Evolutionary conservation across 345 rosid species (phyloP).

Genomic region (Passiflora organensis): DNA sequence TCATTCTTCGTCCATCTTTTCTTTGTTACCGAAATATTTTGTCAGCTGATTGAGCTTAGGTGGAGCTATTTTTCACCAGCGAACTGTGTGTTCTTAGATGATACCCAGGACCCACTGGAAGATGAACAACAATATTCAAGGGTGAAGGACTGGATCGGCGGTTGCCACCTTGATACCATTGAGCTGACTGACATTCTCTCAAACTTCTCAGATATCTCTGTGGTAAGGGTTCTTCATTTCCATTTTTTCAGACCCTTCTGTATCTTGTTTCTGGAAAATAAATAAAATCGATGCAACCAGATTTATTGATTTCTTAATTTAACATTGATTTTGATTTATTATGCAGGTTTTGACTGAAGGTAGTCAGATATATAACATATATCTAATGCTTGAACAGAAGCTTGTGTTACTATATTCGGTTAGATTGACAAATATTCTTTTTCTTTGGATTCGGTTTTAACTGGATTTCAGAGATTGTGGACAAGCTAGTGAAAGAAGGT

Average conservation of each 20-base stretch:
- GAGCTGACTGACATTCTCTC: slow-evolving; percentile 73
- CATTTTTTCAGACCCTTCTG: background rate
- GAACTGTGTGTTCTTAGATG: slow-evolving; percentile 32
- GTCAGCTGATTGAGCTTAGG: no score
- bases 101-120: slow-evolving; percentile 81
- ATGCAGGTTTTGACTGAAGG: slow-evolving; percentile 84
- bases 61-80: background rate
- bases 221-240: slow-evolving; percentile 34
- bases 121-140: slow-evolving; percentile 69
- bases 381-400: slow-evolving; percentile 16
- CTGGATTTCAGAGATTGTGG: slow-evolving; percentile 68
- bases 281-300: background rate
- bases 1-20: slow-evolving; percentile 1
- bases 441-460: slow-evolving; percentile 6
- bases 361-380: slow-evolving; percentile 32
- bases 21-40: background rate
- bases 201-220: slow-evolving; percentile 76
- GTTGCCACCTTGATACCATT: slow-evolving; percentile 43
- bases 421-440: slow-evolving; percentile 9
- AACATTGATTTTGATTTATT: slow-evolving; percentile 3
- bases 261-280: background rate
- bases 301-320: no score
- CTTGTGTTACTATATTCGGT: slow-evolving; percentile 5
- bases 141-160: slow-evolving; percentile 76
- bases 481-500: slow-evolving; percentile 68